Base-by-base conservation (phyloP, 129 eudicot species). In the Chrysanthemum seticuspe region DNA sequence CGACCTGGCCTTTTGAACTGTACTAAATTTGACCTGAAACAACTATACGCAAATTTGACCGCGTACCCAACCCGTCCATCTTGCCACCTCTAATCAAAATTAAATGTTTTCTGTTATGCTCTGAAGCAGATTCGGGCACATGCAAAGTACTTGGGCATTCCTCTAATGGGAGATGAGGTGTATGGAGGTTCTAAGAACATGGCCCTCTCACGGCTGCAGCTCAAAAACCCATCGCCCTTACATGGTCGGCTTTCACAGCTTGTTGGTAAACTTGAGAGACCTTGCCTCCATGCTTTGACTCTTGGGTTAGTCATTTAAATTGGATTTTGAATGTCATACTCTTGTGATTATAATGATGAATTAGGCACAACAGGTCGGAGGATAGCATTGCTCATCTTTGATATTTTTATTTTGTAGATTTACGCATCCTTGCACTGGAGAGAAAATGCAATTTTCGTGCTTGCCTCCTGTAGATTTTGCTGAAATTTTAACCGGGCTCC, bases 401-500 rank as follows among this genome's bases (percentile, higher is more conserved):
- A 15, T 21, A 10, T 23, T 0, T 23, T 1, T 64, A 13, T 27
- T 27, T 66, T 67, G 68, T 70, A 93, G 98, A 83, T 93, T 93
- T 81, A 79, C 23, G 56, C 97, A 93, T 84, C 98, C 98, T 62
- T 67, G 79, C 62, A 87, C 96, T 0, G 86, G 95, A 77, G 86
- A 93, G 71, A 77, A 84, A 79, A 75, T 89, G 76, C 77, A 72
- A 49, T 93, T 89, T 76, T 85, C 96, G 47, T 80, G 92, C 86
- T 67, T 81, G 75, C 98, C 98, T 19, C 98, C 98, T 62, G 75
- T 76, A 15, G 98, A 93, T 84, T 93, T 93, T 84, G 85, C 98
- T 51, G 91, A 84, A 77, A 74, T 84, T 60, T 53, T 89, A 75
- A 83, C 87, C 0, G 80, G 78, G 58, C 89, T 93, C n/a, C 97